These are phyloP conservation scores for Botrytis cinerea DNA, from an alignment of 2,329 filamentous ascomycete species.

Conservation along the genomic window DNA sequence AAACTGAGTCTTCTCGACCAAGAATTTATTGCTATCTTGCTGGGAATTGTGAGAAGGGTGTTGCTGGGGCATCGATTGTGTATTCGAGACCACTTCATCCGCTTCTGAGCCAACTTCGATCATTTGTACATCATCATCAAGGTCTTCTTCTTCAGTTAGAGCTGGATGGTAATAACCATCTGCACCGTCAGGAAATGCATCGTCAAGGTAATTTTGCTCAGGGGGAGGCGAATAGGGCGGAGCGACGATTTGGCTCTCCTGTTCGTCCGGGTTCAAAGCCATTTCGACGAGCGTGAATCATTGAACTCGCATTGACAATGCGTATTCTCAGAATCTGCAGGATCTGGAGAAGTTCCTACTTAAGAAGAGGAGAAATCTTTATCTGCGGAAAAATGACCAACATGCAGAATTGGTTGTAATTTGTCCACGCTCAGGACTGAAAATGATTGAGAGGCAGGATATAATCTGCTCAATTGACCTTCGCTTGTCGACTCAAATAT, in stretches of 20 bases:
- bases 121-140: conserved; percentile 1
- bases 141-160: neutral
- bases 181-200: neutral
- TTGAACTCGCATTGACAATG: neutral
- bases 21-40: conserved; percentile 5
- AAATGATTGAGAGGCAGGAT: neutral
- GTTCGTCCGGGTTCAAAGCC: conserved; percentile 18
- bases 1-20: conserved; percentile 1
- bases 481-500: neutral
- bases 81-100: neutral
- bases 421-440: neutral
- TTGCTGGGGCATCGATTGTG: neutral
- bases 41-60: conserved; percentile 4
- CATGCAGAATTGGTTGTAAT: neutral
- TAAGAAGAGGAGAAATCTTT: neutral
- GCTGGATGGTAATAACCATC: neutral
- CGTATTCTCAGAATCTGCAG: neutral
- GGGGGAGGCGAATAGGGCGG: neutral
- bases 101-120: neutral
- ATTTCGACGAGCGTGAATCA: neutral
- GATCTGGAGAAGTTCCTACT: neutral
- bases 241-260: conserved; percentile 28
- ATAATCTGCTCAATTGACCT: neutral
- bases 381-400: neutral
- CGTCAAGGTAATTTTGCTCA: neutral